phyloP scores from a whole-genome alignment of 345 rosid genomes.

The Hibiscus syriacus region DNA sequence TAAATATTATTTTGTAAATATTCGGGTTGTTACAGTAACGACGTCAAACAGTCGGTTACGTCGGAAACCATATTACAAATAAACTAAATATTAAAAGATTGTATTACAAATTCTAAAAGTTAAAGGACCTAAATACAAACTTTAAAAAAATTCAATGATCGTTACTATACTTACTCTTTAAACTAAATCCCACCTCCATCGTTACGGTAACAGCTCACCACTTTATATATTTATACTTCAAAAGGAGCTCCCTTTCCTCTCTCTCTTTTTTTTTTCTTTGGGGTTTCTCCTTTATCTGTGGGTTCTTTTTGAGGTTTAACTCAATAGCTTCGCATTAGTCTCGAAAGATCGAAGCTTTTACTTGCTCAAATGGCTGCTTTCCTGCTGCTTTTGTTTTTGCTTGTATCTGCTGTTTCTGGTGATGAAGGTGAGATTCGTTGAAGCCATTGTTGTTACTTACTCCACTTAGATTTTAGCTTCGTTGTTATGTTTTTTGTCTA shows the following conservation, averaged over 20 bases:
- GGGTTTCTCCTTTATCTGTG: neutral
- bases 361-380: conserved; percentile 6
- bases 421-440: conserved; percentile 8
- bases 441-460: neutral
- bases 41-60: too few relatives aligned
- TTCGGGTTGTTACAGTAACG: too few relatives aligned
- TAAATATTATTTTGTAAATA: too few relatives aligned
- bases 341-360: conserved; percentile 1
- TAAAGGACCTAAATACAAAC: too few relatives aligned
- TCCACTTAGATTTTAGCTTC: neutral
- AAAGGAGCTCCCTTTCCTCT: conserved; percentile 2
- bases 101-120: too few relatives aligned
- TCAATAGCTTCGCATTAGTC: neutral
- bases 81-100: too few relatives aligned
- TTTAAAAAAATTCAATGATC: too few relatives aligned
- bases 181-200: neutral
- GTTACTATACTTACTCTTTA: too few relatives aligned
- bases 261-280: neutral
- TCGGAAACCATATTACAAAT: too few relatives aligned
- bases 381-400: conserved; percentile 6
- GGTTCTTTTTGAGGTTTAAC: neutral
- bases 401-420: conserved; percentile 11
- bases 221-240: neutral
- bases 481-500: neutral
- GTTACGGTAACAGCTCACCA: neutral